Base-by-base conservation (phyloP, 2,329 filamentous ascomycete genomes). In the Cadophora luteo-olivacea region DNA sequence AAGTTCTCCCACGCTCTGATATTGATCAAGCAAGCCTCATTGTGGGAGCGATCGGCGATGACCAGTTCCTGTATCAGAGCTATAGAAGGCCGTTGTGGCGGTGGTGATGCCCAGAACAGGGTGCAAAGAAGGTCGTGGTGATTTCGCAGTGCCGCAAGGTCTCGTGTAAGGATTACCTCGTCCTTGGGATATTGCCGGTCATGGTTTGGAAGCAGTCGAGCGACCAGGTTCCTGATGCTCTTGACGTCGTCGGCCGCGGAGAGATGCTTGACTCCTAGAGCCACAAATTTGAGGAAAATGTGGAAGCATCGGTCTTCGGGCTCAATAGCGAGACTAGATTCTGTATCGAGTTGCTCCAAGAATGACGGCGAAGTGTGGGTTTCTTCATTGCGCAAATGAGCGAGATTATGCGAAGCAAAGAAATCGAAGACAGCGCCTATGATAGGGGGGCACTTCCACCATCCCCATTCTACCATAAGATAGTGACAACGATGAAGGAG, bases 91-190 rank as follows among this genome's bases (percentile, higher is more conserved):
- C 88, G 83, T 61, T 87, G 74, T 2, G 85, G 83, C 1, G 82
- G 75, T 9, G 89, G 88, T 1, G 86, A 83, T 6, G 85, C 86
- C 88, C 88, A 92, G 75, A 87, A 91, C 4, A 92, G 80, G 0
- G 88, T 89, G 71, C 86, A 88, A 3, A 92, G 81, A 52, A 92
- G 83, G 76, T 92, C 89, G 68, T 91, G 89, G 69, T 92, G 89
- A 69, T 92, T 92, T 67, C 89, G 82, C 54, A 92, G 79, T 5
- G 88, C 87, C 4, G 87, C 87, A 57, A 91, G 81, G 61, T 92
- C 89, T 48, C 84, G 84, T 72, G 89, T 82, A 67, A 85, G 83
- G 12, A 91, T 83, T 6, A 81, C 82, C 68, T 89, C 84, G 74
- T 91, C 89, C 73, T 89, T 91, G 45, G 86, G 83, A 67, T 89